phyloP scores from a whole-genome alignment of 306 rosid genomes.

The Quercus cerris region DNA sequence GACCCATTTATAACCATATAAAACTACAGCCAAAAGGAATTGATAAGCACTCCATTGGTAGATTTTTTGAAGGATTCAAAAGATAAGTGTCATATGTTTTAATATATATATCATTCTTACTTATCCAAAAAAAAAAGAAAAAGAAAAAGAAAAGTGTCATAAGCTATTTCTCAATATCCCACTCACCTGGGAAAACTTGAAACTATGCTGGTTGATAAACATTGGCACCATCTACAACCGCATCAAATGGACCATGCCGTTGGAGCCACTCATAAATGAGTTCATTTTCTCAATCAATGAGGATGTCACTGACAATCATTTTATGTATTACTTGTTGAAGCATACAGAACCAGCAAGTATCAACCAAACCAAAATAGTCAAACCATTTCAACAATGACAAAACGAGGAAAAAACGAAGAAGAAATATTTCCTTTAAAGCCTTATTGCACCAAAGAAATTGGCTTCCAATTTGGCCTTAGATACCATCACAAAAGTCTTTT shows the following conservation, averaged over 20 bases:
- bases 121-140: too few relatives aligned
- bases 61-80: background rate
- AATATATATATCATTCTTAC: too few relatives aligned
- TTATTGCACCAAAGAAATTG: too few relatives aligned
- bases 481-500: too few relatives aligned
- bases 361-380: background rate
- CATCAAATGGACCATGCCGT: constrained; percentile 81
- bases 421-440: too few relatives aligned
- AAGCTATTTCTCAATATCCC: constrained; percentile 5
- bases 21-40: constrained; percentile 58
- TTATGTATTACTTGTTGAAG: constrained; percentile 22
- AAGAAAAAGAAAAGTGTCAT: background rate
- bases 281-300: constrained; percentile 49
- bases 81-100: too few relatives aligned
- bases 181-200: constrained; percentile 70
- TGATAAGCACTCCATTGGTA: constrained; percentile 15
- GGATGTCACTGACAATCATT: constrained; percentile 22
- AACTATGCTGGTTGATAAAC: constrained; percentile 38
- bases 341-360: constrained; percentile 15
- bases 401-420: too few relatives aligned
- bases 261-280: constrained; percentile 80
- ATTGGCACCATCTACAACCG: constrained; percentile 93
- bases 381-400: background rate
- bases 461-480: too few relatives aligned
- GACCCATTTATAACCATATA: constrained; percentile 58